Evolutionary conservation across 78 protist genomes (phyloP).

Genomic region (Dictyostelium capitatum): DNA sequence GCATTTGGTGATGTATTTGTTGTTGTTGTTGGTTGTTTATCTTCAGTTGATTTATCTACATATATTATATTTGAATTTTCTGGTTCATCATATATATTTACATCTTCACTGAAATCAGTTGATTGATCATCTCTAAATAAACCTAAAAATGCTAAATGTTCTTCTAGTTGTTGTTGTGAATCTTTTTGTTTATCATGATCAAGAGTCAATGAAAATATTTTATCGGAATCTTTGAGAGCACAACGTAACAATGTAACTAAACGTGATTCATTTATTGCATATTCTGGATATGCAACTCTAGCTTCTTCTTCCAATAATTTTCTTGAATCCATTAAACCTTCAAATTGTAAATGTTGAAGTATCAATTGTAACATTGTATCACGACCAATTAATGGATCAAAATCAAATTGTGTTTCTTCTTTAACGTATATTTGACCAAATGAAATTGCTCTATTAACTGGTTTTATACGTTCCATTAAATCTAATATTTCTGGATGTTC

Average conservation of each 20-base stretch:
- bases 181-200: conserved; percentile 58
- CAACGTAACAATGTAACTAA: conserved; percentile 46
- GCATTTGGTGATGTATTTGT: conserved; percentile 3
- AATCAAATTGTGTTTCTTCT: conserved; percentile 54
- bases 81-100: conserved; percentile 79
- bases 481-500: conserved; percentile 75
- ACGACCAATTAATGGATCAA: conserved; percentile 73
- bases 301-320: conserved; percentile 61
- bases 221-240: conserved; percentile 64
- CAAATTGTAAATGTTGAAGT: conserved; percentile 77
- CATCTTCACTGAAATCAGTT: conserved; percentile 43
- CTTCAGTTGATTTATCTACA: conserved; percentile 31
- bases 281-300: conserved; percentile 62
- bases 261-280: conserved; percentile 59
- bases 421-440: conserved; percentile 63
- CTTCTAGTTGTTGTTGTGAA: conserved; percentile 48
- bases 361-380: conserved; percentile 74
- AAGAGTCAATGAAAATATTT: conserved; percentile 35
- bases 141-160: conserved; percentile 72
- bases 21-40: not conserved
- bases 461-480: conserved; percentile 58
- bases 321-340: conserved; percentile 46
- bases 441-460: conserved; percentile 51
- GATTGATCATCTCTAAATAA: conserved; percentile 21
- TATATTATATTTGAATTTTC: conserved; percentile 52